Evolutionary conservation across 345 rosid species (phyloP).

Genomic region (Melaleuca alternifolia): DNA sequence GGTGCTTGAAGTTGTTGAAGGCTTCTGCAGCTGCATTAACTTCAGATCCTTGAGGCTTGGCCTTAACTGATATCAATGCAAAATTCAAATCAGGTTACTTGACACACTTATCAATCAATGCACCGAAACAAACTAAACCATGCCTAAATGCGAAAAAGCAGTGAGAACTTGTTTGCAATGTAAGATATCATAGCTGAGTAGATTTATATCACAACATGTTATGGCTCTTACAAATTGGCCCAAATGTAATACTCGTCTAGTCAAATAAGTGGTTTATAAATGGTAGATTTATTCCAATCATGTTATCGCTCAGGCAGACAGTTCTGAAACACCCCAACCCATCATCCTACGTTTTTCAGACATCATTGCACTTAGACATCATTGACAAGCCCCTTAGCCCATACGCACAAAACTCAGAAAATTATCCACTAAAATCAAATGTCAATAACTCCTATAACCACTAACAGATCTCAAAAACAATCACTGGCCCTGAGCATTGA

Average conservation of each 20-base stretch:
- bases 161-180: background rate
- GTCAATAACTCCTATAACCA: background rate
- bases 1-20: constrained; percentile 54
- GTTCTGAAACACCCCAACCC: too few relatives aligned
- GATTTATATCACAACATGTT: background rate
- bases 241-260: background rate
- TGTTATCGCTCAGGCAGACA: too few relatives aligned
- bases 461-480: background rate
- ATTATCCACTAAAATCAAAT: background rate
- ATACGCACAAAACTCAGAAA: background rate
- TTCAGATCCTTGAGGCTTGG: constrained; percentile 49
- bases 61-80: constrained; percentile 34
- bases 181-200: background rate
- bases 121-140: background rate
- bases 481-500: background rate
- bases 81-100: background rate
- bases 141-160: background rate
- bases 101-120: background rate
- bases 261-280: background rate
- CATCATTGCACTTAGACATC: background rate
- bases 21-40: constrained; percentile 38
- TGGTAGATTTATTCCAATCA: background rate
- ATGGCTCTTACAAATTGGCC: background rate
- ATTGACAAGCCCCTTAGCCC: background rate
- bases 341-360: too few relatives aligned